Percentiles rank a stretch among this genome's conserved stretches.
These are phyloP conservation scores for Castanea mollissima DNA, from an alignment of 306 rosid genomes.

Conservation along the genomic window DNA sequence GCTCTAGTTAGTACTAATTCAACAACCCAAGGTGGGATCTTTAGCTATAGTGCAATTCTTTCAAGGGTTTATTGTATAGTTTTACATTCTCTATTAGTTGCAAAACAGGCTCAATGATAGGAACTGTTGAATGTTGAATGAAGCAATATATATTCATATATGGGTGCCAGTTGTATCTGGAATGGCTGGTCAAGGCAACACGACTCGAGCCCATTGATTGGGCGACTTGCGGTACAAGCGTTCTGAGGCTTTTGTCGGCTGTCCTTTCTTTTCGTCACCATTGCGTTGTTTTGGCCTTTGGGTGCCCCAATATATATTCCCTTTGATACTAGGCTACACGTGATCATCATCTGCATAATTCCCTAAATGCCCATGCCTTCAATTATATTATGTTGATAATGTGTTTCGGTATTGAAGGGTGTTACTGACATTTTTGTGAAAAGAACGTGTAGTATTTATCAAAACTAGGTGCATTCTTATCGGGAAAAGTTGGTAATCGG, in stretches of 20 bases:
- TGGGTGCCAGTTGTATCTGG: too few species aligned
- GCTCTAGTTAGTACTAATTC: too few species aligned
- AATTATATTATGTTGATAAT: not conserved
- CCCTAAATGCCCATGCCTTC: not conserved
- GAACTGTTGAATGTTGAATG: too few species aligned
- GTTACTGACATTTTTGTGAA: not conserved
- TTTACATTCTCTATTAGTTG: too few species aligned
- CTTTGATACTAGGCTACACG: constrained; percentile 23
- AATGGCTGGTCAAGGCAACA: too few species aligned
- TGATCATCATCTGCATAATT: not conserved
- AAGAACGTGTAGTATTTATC: too few species aligned
- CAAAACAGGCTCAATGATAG: too few species aligned
- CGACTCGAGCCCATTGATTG: constrained; percentile 7
- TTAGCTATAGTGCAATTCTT: too few species aligned
- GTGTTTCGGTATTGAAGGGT: not conserved
- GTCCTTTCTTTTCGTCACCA: not conserved
- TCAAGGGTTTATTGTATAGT: too few species aligned
- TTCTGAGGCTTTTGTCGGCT: constrained; percentile 36
- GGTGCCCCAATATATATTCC: constrained; percentile 29
- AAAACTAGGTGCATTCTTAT: constrained; percentile 1
- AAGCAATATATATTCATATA: too few species aligned
- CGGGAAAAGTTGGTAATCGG: constrained; percentile 2
- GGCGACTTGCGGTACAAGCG: constrained; percentile 20
- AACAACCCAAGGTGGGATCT: too few species aligned
- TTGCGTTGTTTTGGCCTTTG: constrained; percentile 8